Conservation (phyloP, 2,329 filamentous ascomycete species). For the Fusarium globosum region DNA sequence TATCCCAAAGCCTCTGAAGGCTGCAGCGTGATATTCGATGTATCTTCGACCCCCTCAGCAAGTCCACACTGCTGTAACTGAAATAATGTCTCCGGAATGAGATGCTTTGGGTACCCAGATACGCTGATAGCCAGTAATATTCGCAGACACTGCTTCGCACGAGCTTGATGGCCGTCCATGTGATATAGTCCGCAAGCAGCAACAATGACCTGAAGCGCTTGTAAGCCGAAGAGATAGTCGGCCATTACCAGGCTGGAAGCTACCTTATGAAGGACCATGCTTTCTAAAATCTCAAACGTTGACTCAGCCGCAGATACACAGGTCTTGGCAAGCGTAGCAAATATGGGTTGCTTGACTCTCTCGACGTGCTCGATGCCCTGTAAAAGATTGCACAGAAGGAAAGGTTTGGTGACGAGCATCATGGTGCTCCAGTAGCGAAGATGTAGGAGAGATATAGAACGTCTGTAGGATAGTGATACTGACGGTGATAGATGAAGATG, state of each 20-base stretch:
- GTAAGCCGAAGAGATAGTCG: neutral
- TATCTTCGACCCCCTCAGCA: neutral
- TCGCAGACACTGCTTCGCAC: neutral
- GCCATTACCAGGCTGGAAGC: neutral
- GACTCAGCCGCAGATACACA: neutral
- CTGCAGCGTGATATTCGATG: neutral
- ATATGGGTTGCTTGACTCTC: rapidly evolving
- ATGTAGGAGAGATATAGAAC: neutral
- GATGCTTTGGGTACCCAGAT: neutral
- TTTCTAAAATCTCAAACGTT: neutral
- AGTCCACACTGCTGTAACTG: neutral
- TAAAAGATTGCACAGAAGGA: neutral
- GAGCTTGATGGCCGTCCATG: neutral
- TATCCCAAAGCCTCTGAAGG: neutral
- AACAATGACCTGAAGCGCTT: neutral
- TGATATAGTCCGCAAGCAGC: neutral
- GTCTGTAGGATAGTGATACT: neutral
- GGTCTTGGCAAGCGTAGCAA: neutral
- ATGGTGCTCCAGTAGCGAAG: neutral
- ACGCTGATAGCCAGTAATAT: neutral
- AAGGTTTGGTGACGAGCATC: neutral
- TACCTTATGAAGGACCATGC: rapidly evolving
- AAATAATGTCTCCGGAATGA: neutral
- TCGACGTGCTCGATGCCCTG: neutral
- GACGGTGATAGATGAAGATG: neutral